Conservation (phyloP, 768 basidiomycete species). For the Tulasnella sp. region DNA sequence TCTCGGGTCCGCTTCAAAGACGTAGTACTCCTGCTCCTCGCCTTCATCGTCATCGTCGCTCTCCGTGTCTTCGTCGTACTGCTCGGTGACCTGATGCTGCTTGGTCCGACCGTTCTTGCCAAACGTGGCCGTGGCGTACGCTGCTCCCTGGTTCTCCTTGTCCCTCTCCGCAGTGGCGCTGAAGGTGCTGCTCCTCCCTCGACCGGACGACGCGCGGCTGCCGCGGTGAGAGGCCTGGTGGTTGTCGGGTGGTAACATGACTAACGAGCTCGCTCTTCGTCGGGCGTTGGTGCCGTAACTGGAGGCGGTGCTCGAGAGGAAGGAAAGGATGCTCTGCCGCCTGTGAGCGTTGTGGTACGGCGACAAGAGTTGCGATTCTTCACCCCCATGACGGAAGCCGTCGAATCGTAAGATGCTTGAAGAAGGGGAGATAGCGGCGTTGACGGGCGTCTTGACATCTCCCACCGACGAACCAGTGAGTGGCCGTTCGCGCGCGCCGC, state of each 20-base stretch:
- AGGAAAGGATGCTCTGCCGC: not conserved
- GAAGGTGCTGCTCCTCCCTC: conserved; percentile 2
- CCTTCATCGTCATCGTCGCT: conserved; percentile 18
- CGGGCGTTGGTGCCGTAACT: conserved; percentile 9
- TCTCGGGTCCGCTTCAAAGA: conserved; percentile 19
- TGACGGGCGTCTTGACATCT: not conserved
- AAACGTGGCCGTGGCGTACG: not conserved
- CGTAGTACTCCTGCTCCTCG: conserved; percentile 21
- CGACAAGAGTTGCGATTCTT: not conserved
- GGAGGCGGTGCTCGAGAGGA: not conserved
- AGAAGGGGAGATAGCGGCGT: not conserved
- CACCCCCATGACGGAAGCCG: not conserved
- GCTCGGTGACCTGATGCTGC: conserved; percentile 4
- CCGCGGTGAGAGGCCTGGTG: not conserved
- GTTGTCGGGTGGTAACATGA: conserved; percentile 10
- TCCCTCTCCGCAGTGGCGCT: not conserved
- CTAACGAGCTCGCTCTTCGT: not conserved
- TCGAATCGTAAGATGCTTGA: conserved; percentile 6
- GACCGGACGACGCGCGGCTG: not conserved
- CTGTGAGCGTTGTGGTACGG: not conserved
- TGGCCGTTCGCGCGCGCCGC: not conserved
- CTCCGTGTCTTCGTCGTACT: conserved; percentile 1
- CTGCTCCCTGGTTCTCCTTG: not conserved
- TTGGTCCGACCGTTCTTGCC: conserved; percentile 1
- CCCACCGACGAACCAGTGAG: not conserved